Conservation (phyloP, 108 stramenopile genomes). For the Skeletonema potamos region DNA sequence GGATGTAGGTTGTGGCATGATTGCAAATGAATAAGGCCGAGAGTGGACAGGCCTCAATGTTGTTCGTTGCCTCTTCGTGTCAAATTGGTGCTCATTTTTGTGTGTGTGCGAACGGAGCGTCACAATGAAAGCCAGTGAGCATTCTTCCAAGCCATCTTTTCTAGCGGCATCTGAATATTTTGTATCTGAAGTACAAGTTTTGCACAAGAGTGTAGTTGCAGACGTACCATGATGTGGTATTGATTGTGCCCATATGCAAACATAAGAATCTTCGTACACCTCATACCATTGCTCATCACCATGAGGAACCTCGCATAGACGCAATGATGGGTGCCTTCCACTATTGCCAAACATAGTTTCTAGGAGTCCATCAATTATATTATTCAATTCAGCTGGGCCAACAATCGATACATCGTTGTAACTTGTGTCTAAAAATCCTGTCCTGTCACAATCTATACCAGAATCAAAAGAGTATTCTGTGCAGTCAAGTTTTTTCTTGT, state of each 20-base stretch:
- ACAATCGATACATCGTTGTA: constrained; percentile 35
- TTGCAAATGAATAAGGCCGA: constrained; percentile 29
- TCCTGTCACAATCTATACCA: neutral
- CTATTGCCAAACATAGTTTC: constrained; percentile 29
- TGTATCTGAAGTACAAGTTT: neutral
- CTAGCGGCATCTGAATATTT: neutral
- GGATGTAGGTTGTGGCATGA: constrained; percentile 5
- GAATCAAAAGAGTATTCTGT: neutral
- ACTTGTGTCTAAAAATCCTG: neutral
- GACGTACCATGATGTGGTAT: neutral
- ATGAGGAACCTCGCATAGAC: constrained; percentile 32
- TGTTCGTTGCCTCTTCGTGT: neutral
- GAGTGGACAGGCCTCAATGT: neutral
- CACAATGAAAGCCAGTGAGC: constrained; percentile 24
- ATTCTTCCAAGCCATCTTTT: neutral
- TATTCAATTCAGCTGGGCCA: constrained; percentile 19
- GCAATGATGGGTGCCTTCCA: constrained; percentile 25
- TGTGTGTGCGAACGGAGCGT: constrained; percentile 17
- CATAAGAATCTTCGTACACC: constrained; percentile 63
- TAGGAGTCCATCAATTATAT: constrained; percentile 28
- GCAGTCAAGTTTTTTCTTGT: neutral
- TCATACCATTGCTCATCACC: constrained; percentile 55
- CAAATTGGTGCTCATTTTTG: neutral
- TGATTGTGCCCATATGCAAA: constrained; percentile 38
- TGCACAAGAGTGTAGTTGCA: neutral